Percentiles rank a stretch among this genome's conserved stretches.
phyloP scores from a whole-genome alignment of 352 stramenopile genomes.

The Phytophthora sojae region DNA sequence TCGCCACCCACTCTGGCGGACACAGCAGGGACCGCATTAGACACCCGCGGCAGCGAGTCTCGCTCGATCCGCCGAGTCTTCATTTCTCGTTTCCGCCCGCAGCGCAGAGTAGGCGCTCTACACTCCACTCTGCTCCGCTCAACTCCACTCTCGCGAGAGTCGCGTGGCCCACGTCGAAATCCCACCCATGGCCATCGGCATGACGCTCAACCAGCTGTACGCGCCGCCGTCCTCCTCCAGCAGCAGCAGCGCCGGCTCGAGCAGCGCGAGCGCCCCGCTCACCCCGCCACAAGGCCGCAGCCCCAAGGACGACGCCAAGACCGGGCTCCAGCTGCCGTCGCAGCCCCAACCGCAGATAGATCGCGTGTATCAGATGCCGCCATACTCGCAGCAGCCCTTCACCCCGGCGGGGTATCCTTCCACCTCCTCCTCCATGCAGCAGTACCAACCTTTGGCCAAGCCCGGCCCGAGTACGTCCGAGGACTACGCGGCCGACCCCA shows the following conservation, averaged over 20 bases:
- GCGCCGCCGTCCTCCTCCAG: conserved; percentile 41
- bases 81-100: conserved; percentile 15
- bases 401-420: conserved; percentile 20
- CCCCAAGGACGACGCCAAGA: conserved; percentile 24
- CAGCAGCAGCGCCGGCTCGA: conserved; percentile 5
- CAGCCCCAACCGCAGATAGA: conserved; percentile 25
- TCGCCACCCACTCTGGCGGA: conserved; percentile 4
- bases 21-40: conserved; percentile 7
- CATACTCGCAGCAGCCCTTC: conserved; percentile 27
- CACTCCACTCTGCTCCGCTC: no score
- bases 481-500: conserved; percentile 78
- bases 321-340: not conserved
- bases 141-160: no score
- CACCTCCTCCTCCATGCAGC: conserved; percentile 19
- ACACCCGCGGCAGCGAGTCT: not conserved
- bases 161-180: conserved; percentile 2
- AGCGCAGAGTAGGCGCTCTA: not conserved
- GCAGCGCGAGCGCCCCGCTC: not conserved
- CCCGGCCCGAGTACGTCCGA: conserved; percentile 44
- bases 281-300: conserved; percentile 40
- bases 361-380: conserved; percentile 43
- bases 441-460: conserved; percentile 35
- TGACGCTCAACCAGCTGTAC: conserved; percentile 83
- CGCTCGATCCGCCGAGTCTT: not conserved
- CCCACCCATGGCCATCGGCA: conserved; percentile 61